Evolutionary conservation across 345 rosid genomes (phyloP).

Genomic region (Cardamine chenopodiifolia): DNA sequence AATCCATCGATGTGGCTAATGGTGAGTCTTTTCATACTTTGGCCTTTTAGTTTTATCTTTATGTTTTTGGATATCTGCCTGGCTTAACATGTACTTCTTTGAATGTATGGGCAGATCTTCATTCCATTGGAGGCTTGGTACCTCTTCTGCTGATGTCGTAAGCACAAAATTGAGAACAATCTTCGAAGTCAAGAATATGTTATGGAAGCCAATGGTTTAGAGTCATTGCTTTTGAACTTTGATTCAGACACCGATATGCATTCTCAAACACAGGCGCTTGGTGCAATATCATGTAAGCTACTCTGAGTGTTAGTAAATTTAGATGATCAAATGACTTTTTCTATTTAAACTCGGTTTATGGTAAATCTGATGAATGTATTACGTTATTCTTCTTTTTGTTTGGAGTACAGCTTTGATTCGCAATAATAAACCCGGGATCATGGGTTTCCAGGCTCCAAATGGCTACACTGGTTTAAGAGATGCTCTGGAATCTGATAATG

Average conservation of each 20-base stretch:
- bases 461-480: conserved; percentile 76
- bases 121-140: conserved; percentile 37
- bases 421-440: conserved; percentile 66
- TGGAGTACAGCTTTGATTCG: conserved; percentile 68
- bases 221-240: conserved; percentile 44
- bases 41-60: not conserved
- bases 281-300: conserved; percentile 86
- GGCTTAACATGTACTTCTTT: not conserved
- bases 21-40: conserved; percentile 24
- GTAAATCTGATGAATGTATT: not conserved
- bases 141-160: conserved; percentile 68
- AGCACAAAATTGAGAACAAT: conserved; percentile 86
- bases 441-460: conserved; percentile 70
- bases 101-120: conserved; percentile 30
- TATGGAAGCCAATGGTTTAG: conserved; percentile 52
- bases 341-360: not conserved
- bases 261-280: conserved; percentile 76
- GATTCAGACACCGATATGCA: conserved; percentile 63
- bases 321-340: not conserved
- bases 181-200: conserved; percentile 62
- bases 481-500: conserved; percentile 71
- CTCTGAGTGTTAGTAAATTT: not conserved
- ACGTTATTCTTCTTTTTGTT: not conserved
- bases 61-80: not conserved
- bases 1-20: conserved; percentile 42